Evolutionary conservation across 345 rosid species (phyloP), one percentile per base, ranked within the genome.

Genomic region (Salix brachista): DNA sequence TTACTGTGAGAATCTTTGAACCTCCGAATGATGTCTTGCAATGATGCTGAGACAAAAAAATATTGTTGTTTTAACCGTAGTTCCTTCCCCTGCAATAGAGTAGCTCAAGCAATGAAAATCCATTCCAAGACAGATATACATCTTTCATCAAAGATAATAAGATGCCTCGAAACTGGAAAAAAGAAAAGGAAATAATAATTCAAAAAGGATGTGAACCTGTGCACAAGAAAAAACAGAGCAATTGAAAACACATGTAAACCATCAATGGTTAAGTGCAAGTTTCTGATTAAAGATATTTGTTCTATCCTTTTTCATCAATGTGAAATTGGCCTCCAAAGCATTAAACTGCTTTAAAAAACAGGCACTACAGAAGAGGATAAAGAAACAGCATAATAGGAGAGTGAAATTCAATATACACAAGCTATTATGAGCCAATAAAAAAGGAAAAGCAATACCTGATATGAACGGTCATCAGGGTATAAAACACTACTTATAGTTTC

Each of bases 31-130:
- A 86, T 80, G 73, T 86, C 89, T 82, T 84, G 87, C 69, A 86
- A 64, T 74, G 89, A 86, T 39, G 89, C 87, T 0, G 87, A 84
- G 62, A 84, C 87, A 72, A 84, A 86, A 67, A 86, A 86, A 62
- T 84, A 86, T 48, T 86, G 89, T 75, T 86, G 89, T 65, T 86
- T 86, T 80, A 86, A 52, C 66, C 89, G 84, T 65, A 86, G 78
- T 77, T 86, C 89, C 75, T 86, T 84, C 37, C 89, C 89, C 87
- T 84, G 86, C 75, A 71, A 80, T 46, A 78, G 48, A 62, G 46
- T 52, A 77, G 58, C 74, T 37, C 50, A 76, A 70, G 46, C 44
- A 70, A 65, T 78, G 46, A 75, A 18, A 65, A 72, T 13, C 21
- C 18, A 71, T 41, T 41, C 2, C 21, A 56, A 76, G 50, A 70